Evolutionary conservation across 1,284 basidiomycete genomes (phyloP).

Genomic region (Schizophyllum amplum): DNA sequence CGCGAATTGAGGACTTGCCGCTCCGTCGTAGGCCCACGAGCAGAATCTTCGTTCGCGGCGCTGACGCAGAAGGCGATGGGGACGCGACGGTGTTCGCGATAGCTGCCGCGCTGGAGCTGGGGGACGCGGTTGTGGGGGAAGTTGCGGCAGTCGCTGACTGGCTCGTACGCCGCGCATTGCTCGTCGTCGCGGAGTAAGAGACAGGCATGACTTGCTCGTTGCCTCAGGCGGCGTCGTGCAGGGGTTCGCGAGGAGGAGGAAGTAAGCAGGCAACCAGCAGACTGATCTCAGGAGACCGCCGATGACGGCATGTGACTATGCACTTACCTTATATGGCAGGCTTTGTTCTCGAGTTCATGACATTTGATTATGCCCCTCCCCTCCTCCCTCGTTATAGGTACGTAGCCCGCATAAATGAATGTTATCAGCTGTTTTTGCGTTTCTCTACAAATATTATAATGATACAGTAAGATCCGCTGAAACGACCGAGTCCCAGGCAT

Average conservation of each 20-base stretch:
- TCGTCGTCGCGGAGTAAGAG: not conserved
- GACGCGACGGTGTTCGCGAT: not conserved
- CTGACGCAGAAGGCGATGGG: not conserved
- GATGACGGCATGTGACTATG: not conserved
- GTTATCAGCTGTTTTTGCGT: not conserved
- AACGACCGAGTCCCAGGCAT: not conserved
- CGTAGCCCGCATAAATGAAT: not conserved
- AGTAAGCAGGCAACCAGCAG: not conserved
- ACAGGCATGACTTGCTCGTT: not conserved
- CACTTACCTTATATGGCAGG: not conserved
- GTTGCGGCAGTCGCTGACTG: not conserved
- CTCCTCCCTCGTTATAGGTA: too few species aligned
- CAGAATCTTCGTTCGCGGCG: constrained; percentile 58
- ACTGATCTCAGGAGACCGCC: not conserved
- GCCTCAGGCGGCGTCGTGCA: not conserved
- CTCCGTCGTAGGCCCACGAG: constrained; percentile 79
- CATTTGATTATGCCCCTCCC: not conserved
- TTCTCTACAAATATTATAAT: not conserved
- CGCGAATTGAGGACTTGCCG: constrained; percentile 89
- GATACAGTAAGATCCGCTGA: not conserved
- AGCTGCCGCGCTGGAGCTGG: not conserved
- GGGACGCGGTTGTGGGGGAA: not conserved
- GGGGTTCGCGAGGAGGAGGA: not conserved
- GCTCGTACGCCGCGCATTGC: not conserved
- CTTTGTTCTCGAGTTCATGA: not conserved